These are phyloP conservation scores for Guadua angustifolia DNA, from an alignment of 176 grass and related monocot genomes.

Conservation along the genomic window DNA sequence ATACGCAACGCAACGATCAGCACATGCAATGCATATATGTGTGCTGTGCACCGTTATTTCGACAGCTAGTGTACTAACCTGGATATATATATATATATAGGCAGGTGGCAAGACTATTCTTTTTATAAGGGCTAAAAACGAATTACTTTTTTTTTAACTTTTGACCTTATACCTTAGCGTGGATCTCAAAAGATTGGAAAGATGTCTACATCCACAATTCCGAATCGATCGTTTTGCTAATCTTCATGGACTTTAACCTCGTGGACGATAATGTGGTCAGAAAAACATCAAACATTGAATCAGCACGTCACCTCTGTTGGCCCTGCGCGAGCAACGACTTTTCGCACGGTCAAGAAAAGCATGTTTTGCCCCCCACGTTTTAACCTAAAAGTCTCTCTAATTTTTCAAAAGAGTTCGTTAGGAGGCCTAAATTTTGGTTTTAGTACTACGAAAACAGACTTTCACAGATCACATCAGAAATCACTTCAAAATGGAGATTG, in stretches of 20 bases:
- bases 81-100: too few relatives aligned
- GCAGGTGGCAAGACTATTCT: background rate
- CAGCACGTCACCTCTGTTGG: background rate
- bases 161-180: too few relatives aligned
- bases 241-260: background rate
- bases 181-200: too few relatives aligned
- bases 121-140: too few relatives aligned
- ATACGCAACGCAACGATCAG: background rate
- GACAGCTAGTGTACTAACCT: background rate
- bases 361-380: background rate
- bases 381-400: background rate
- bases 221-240: background rate
- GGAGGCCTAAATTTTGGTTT: background rate
- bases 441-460: slow-evolving; percentile 1
- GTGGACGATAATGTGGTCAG: background rate
- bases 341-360: background rate
- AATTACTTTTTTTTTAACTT: too few relatives aligned
- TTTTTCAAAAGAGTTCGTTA: background rate
- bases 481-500: background rate
- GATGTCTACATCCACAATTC: background rate
- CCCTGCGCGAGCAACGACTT: background rate
- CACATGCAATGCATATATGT: background rate
- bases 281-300: background rate
- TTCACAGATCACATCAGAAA: background rate
- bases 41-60: background rate